Base-by-base conservation (phyloP, 257 asterid genomes). In the Primulina huaijiensis region DNA sequence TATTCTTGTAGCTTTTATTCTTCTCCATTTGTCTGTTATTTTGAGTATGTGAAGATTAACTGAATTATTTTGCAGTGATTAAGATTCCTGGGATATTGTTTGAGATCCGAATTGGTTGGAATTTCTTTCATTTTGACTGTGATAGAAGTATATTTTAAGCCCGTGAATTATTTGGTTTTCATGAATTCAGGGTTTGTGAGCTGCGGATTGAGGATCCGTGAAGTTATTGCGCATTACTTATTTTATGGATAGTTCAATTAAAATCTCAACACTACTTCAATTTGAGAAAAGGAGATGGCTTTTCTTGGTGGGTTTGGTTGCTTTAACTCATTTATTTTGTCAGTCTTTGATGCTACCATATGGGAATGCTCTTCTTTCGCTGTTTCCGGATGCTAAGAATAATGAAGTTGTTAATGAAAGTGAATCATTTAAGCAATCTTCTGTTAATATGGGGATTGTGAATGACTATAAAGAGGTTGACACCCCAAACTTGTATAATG, bases 271-370 rank as follows among this genome's bases (percentile, higher is more conserved):
- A 50, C 60, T 85, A 14, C 53, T 81, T 69, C 91, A 82, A 79
- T 74, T 77, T 64, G 92, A 85, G 79, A 89, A 82, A 67, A 68
- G 83, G 87, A 92, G 80, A 80, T 92, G 94, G 98, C 71, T 89
- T 70, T 66, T 88, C 60, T 76, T 92, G 77, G 84, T 89, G 74
- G 85, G 84, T 60, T 80, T 89, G 73, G 84, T 89, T 73, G 88
- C 92, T 75, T 12, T 87, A 60, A 84, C 90, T 77, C 98, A 92
- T 79, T 65, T 92, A 70, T 74, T 87, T 12, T 87, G 90, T 72
- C 98, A 86, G 74, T 79, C 96, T 50, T 66, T 89, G 81, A 84
- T 92, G 89, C 95, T 92, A 77, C 95, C 96, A 0, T 80, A 89
- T 73, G 89, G 90, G 10, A 83, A 76, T 53, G 89, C 89, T 12